Conservation (phyloP, 1,139 yeast genomes). For the Protomyces inundatus region DNA sequence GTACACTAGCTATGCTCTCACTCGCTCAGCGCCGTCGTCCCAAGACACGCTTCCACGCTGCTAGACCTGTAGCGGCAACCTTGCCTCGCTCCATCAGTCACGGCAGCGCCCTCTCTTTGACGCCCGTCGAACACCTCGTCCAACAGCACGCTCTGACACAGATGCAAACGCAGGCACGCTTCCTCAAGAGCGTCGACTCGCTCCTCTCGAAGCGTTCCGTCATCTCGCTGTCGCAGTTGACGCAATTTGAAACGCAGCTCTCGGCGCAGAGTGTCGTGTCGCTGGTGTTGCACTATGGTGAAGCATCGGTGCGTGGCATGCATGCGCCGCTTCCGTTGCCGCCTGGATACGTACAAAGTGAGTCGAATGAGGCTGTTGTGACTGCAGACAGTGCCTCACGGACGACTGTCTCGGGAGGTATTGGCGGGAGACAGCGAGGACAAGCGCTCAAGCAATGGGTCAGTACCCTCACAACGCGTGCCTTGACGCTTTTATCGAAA, state of each 20-base stretch:
- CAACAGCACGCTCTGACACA: too few relatives aligned
- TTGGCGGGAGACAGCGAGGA: too few relatives aligned
- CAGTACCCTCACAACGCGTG: neutral
- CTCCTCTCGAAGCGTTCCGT: neutral
- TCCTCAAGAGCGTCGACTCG: neutral
- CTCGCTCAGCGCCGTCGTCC: neutral
- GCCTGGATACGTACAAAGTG: too few relatives aligned
- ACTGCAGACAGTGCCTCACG: neutral
- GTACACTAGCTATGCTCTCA: neutral
- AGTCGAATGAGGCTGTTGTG: neutral
- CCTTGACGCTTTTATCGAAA: neutral
- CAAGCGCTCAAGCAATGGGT: neutral
- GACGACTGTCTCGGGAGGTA: too few relatives aligned
- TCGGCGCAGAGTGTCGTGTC: neutral
- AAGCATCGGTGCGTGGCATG: neutral
- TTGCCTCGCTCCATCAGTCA: too few relatives aligned
- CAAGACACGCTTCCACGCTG: neutral
- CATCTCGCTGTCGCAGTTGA: neutral
- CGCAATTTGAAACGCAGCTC: neutral
- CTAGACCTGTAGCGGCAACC: neutral
- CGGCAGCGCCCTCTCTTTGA: too few relatives aligned
- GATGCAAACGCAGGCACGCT: too few relatives aligned
- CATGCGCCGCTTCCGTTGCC: neutral
- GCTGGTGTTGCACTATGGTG: neutral
- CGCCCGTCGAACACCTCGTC: too few relatives aligned